Conservation (phyloP, 2,329 filamentous ascomycete genomes). For the Teratosphaeriaceae sp. region DNA sequence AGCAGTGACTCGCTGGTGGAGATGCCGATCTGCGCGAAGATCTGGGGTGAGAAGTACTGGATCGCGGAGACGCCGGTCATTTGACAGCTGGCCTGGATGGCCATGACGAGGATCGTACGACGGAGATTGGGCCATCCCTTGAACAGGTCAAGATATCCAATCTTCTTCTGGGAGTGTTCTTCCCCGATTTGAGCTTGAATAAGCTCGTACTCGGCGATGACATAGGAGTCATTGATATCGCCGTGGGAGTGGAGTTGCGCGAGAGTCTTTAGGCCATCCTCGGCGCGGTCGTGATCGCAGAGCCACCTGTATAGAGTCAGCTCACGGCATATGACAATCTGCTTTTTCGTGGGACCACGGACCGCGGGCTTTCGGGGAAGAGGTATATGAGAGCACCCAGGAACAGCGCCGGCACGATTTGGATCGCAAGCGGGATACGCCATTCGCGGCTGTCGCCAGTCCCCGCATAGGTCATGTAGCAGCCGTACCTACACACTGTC, state of each 20-base stretch:
- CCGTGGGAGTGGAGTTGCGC: slow-evolving; percentile 19
- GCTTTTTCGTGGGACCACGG: too few relatives aligned
- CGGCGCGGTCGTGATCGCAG: slow-evolving; percentile 15
- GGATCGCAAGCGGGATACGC: slow-evolving; percentile 18
- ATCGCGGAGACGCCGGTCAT: slow-evolving; percentile 27
- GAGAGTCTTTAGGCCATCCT: slow-evolving; percentile 14
- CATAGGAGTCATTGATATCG: slow-evolving; percentile 17
- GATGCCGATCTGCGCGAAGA: slow-evolving; percentile 21
- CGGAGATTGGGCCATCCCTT: slow-evolving; percentile 17
- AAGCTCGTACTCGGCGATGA: slow-evolving; percentile 20
- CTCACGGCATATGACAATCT: too few relatives aligned
- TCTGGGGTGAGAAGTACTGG: slow-evolving; percentile 24
- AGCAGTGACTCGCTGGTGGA: slow-evolving; percentile 13
- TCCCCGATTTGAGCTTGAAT: slow-evolving; percentile 19
- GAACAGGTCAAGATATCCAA: slow-evolving; percentile 20
- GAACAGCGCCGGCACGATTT: slow-evolving; percentile 17
- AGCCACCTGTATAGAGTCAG: slow-evolving; percentile 14
- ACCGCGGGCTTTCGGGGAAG: slow-evolving; percentile 17
- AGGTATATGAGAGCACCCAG: slow-evolving; percentile 16
- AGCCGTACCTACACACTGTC: slow-evolving; percentile 13
- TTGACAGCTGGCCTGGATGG: slow-evolving; percentile 22
- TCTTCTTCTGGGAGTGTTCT: slow-evolving; percentile 16
- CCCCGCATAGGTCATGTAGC: slow-evolving; percentile 14
- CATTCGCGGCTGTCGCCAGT: slow-evolving; percentile 18
- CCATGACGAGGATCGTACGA: slow-evolving; percentile 20